Conservation (phyloP, 2,329 filamentous ascomycete genomes). For the Fusarium sp. region DNA sequence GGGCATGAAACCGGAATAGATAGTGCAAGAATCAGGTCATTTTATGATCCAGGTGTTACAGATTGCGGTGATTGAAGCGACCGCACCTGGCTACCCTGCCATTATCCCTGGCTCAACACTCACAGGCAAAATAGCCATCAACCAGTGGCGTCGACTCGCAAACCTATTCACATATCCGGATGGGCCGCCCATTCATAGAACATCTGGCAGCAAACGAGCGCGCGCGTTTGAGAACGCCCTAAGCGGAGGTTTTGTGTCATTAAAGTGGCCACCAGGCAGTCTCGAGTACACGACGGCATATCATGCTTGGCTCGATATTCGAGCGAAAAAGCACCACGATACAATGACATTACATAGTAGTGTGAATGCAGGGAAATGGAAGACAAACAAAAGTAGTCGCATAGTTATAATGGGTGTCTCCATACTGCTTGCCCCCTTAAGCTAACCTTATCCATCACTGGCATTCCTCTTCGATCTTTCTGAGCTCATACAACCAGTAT, state of each 20-base stretch:
- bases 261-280: background rate
- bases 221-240: background rate
- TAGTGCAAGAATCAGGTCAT: fast-evolving
- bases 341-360: too few relatives aligned
- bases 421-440: background rate
- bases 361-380: too few relatives aligned
- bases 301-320: background rate
- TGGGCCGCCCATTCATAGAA: fast-evolving
- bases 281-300: background rate
- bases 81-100: background rate
- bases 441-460: too few relatives aligned
- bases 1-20: background rate
- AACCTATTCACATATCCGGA: fast-evolving
- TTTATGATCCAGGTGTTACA: too few relatives aligned
- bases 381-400: too few relatives aligned
- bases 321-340: too few relatives aligned
- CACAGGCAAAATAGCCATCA: background rate
- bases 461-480: background rate
- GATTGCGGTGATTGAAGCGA: background rate
- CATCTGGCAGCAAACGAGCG: background rate
- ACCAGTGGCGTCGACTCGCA: background rate
- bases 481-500: background rate
- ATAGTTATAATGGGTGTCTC: too few relatives aligned
- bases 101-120: background rate
- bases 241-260: background rate